A percentile compares a stretch with the other conserved stretches of the same genome.
Conservation (phyloP, 2,329 filamentous ascomycete genomes). For the Microdochium nivale region DNA sequence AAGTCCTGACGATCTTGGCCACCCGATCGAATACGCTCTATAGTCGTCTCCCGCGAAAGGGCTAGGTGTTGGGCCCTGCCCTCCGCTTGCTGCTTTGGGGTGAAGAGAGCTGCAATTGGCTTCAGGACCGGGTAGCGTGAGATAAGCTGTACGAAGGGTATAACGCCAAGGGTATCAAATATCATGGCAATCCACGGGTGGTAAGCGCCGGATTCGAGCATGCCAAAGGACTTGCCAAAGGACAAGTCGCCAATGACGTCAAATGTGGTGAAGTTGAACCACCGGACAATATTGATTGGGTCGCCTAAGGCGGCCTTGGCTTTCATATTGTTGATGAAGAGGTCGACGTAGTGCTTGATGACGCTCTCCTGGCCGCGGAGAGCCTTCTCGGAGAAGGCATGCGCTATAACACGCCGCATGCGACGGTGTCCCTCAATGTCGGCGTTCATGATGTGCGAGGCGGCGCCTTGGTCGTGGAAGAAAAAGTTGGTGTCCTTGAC, state of each 20-base stretch:
- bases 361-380: constrained; percentile 16
- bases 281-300: not conserved
- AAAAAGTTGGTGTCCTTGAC: not conserved
- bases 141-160: constrained; percentile 5
- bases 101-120: constrained; percentile 4
- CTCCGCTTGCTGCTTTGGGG: not conserved
- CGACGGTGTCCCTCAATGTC: constrained; percentile 20
- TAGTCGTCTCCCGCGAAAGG: not conserved
- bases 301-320: not conserved
- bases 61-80: not conserved
- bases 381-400: constrained; percentile 32
- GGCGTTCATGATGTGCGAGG: not conserved
- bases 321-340: constrained; percentile 12
- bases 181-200: constrained; percentile 1
- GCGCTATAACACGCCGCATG: constrained; percentile 33
- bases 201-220: not conserved
- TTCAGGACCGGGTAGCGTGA: constrained; percentile 10
- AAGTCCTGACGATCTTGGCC: not conserved
- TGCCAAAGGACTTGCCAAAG: constrained; percentile 2
- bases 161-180: not conserved
- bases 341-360: constrained; percentile 5
- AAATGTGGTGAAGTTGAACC: constrained; percentile 1
- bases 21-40: not conserved
- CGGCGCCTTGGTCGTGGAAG: not conserved
- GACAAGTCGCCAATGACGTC: constrained; percentile 14